Evolutionary conservation across 2,329 filamentous ascomycete species (phyloP), one percentile per base, ranked within the genome.

Genomic region (Beauveria brongniartii): DNA sequence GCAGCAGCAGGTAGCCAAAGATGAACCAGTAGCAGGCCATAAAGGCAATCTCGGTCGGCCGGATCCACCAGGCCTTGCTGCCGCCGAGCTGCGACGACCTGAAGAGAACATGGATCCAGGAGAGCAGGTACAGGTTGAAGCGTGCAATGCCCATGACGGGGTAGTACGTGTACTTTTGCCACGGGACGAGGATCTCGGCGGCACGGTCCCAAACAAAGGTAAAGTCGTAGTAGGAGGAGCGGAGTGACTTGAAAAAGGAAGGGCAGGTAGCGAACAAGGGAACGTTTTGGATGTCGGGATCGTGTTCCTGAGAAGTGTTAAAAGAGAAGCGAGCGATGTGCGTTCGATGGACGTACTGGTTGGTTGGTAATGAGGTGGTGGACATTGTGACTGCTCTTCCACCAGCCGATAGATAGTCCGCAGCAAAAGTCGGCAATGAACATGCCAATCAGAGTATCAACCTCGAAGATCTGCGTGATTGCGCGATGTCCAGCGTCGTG

Each of bases 81-180:
- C 70, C 74, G 55, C 82, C 83, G 61, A 86, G 85, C 40, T 75
- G 77, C 0, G 82, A 79, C 0, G 81, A 82, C 68, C 77, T 77
- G 5, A 80, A 79, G 34, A 89, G 72, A 10, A 90, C 80, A 69
- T 88, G 86, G 18, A 80, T 73, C 85, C 85, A 88, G 5, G 84
- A 86, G 12, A 89, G 78, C 20, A 85, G 72, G 71, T 89, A 90
- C 2, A 90, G 80, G 69, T 90, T 90, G 81, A 90, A 90, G 63
- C 87, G 85, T 3, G 85, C 87, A 59, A 90, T 76, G 63, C 76
- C 77, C 76, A 90, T 83, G 67, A 88, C 72, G 1, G 86, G 83
- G 69, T 90, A 90, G 75, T 90, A 90, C 0, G 84, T 82, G 72
- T 83, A 88, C 58, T 82, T 75, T 69, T 90, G 87, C 68, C 80